Base-by-base conservation (phyloP, 495 filamentous ascomycete species). In the Podospora sp. region DNA sequence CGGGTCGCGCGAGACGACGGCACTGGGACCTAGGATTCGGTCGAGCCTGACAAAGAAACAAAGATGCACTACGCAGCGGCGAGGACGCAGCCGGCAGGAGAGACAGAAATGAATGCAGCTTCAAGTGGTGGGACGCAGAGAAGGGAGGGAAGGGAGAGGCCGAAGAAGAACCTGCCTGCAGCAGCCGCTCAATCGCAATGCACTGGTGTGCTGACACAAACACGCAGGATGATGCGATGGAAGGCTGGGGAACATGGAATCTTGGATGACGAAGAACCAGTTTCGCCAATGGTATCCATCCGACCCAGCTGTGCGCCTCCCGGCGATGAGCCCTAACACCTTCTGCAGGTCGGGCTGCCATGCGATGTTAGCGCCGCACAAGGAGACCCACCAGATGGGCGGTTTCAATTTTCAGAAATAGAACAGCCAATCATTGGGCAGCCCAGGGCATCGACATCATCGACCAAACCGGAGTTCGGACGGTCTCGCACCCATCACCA, bases 211-310 rank as follows among this genome's bases (percentile, higher is more conserved):
- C 73, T 75, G 73, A 73, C 73, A 71, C 66, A 73, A 60, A 68
- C 46, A 60, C 40, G 63, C 26, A 65, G 40, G 52, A 67, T 65
- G 70, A 70, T 62, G 66, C 60, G 64, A 71, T 75, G 66, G 73
- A 75, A 75, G 73, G 71, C 64, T 69, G 68, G 73, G 73, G 73
- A 75, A 75, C 62, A 65, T 46, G 73, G 73, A 71, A 75, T 73
- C 62, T 65, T 40, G 70, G 68, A 73, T 72, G 71, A 71, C 71
- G 69, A 68, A 69, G 70, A 56, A 46, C 33, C 66, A 59, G 62
- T 53, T 46, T 62, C 21, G 36, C 33, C 50, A 24, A 22, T 26
- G 18, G 22, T 25, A 27, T 2, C 56, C 22, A 16, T 25, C 26
- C 21, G n/a, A n/a, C n/a, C 52, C 20, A 11, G 52, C 52, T 62